A percentile compares a stretch with the other conserved stretches of the same genome.
Evolutionary conservation across 83 land plant species (phyloP).

Genomic region (Diphasiastrum complanatum): DNA sequence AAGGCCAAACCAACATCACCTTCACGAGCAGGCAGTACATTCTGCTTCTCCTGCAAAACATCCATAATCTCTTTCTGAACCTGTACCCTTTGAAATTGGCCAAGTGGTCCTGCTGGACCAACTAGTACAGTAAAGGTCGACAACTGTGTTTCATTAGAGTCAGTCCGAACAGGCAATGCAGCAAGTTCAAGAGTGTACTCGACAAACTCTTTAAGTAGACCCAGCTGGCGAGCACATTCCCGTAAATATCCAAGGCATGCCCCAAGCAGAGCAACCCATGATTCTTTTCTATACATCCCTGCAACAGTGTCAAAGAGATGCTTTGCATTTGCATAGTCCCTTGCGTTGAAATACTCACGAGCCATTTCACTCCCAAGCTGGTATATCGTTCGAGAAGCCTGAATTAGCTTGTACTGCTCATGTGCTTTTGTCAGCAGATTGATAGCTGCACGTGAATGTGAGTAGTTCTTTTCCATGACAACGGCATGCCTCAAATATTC

Average conservation of each 20-base stretch:
- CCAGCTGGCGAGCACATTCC: constrained; percentile 61
- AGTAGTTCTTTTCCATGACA: constrained; percentile 57
- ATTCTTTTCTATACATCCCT: constrained; percentile 70
- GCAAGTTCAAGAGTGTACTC: constrained; percentile 94
- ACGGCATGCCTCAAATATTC: constrained; percentile 60
- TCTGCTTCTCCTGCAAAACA: constrained; percentile 42
- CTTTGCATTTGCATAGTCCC: constrained; percentile 72
- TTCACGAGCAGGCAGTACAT: constrained; percentile 21
- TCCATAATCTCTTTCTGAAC: constrained; percentile 58
- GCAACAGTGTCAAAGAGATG: constrained; percentile 56
- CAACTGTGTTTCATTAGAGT: constrained; percentile 7
- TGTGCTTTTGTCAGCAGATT: constrained; percentile 66
- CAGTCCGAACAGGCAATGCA: constrained; percentile 50
- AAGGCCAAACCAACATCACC: constrained; percentile 26
- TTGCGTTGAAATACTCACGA: constrained; percentile 56
- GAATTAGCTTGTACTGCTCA: constrained; percentile 52
- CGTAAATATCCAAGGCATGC: constrained; percentile 66
- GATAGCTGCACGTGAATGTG: constrained; percentile 69
- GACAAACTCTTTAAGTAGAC: constrained; percentile 50
- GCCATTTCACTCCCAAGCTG: constrained; percentile 61
- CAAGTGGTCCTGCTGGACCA: constrained; percentile 63
- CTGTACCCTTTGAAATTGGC: constrained; percentile 38
- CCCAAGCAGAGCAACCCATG: constrained; percentile 80
- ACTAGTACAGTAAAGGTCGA: constrained; percentile 28
- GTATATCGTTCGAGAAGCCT: constrained; percentile 53